A percentile compares a stretch with the other conserved stretches of the same genome.
Conservation (phyloP, 129 eudicot species). For the Pseudognaphalium luteoalbum region DNA sequence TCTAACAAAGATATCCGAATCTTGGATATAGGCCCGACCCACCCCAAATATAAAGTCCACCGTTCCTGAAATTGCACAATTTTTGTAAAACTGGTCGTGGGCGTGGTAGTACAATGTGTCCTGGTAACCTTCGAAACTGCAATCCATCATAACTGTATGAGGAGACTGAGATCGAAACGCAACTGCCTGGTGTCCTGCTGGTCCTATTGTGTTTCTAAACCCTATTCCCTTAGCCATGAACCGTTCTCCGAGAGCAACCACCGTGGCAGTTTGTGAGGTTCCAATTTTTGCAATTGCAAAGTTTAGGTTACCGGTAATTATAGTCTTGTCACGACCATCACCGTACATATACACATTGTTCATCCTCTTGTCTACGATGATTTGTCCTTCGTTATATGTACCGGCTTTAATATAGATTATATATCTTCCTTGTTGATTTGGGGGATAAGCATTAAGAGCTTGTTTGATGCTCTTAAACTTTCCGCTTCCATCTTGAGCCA, state of each 20-base stretch:
- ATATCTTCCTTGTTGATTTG: slow-evolving; percentile 42
- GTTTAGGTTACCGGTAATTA: slow-evolving; percentile 52
- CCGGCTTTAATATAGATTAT: slow-evolving; percentile 68
- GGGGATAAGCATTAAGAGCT: slow-evolving; percentile 62
- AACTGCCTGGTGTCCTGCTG: slow-evolving; percentile 74
- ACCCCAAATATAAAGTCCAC: slow-evolving; percentile 64
- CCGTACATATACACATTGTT: slow-evolving; percentile 61
- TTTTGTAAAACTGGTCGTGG: slow-evolving; percentile 52
- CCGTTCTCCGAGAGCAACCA: slow-evolving; percentile 40
- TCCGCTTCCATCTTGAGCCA: slow-evolving; percentile 78
- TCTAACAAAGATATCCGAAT: slow-evolving; percentile 45
- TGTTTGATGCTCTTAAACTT: slow-evolving; percentile 53
- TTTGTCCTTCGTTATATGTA: slow-evolving; percentile 49
- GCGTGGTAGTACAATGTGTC: slow-evolving; percentile 67
- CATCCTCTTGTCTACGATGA: slow-evolving; percentile 37
- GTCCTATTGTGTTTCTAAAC: slow-evolving; percentile 60
- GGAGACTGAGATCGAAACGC: slow-evolving; percentile 53
- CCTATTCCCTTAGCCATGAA: slow-evolving; percentile 52
- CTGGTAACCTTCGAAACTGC: slow-evolving; percentile 65
- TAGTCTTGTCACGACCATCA: slow-evolving; percentile 60
- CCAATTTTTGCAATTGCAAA: slow-evolving; percentile 22
- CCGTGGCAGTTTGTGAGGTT: slow-evolving; percentile 47
- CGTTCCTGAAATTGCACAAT: slow-evolving; percentile 56
- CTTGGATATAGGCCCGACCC: slow-evolving; percentile 57
- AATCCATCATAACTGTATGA: slow-evolving; percentile 50